A percentile compares a stretch with the other conserved stretches of the same genome.
These are phyloP conservation scores for Omphalotus guepiniiformis DNA, from an alignment of 768 basidiomycete genomes.

Conservation along the genomic window DNA sequence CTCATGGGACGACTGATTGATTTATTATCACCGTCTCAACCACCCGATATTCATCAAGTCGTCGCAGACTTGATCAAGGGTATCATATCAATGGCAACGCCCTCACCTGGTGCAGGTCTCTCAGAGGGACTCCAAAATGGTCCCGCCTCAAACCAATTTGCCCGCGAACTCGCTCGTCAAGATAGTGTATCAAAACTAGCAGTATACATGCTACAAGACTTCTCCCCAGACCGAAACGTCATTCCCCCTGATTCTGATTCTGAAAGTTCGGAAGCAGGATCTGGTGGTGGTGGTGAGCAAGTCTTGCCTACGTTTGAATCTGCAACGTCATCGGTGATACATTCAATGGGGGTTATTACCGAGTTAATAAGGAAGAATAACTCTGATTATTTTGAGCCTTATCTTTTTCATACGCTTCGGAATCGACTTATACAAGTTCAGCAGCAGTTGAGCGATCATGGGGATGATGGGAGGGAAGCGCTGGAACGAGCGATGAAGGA, in stretches of 20 bases:
- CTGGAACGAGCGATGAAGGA: slow-evolving; percentile 72
- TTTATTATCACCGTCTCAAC: slow-evolving; percentile 74
- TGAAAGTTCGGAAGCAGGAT: no score
- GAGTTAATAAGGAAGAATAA: slow-evolving; percentile 97
- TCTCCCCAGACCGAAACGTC: slow-evolving; percentile 27
- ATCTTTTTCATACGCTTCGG: slow-evolving; percentile 89
- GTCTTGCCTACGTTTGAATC: slow-evolving; percentile 41
- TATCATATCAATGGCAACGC: slow-evolving; percentile 91
- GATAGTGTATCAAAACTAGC: slow-evolving; percentile 68
- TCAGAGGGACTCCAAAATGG: slow-evolving; percentile 33
- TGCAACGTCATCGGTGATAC: slow-evolving; percentile 73
- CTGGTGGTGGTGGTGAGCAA: background rate
- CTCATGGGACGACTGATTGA: slow-evolving; percentile 79
- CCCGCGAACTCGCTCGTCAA: slow-evolving; percentile 77
- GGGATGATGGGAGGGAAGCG: slow-evolving; percentile 59
- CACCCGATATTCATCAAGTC: slow-evolving; percentile 75
- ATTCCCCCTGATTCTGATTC: background rate
- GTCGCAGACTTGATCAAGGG: slow-evolving; percentile 91
- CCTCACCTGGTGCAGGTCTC: slow-evolving; percentile 74
- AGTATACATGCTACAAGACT: slow-evolving; percentile 73
- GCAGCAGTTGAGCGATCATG: slow-evolving; percentile 47
- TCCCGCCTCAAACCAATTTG: slow-evolving; percentile 80
- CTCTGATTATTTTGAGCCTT: slow-evolving; percentile 97
- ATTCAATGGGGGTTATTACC: slow-evolving; percentile 84
- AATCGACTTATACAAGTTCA: slow-evolving; percentile 87